Evolutionary conservation across 1,139 yeast species (phyloP).

Genomic region (Hemisphaericaspora subhashii): DNA sequence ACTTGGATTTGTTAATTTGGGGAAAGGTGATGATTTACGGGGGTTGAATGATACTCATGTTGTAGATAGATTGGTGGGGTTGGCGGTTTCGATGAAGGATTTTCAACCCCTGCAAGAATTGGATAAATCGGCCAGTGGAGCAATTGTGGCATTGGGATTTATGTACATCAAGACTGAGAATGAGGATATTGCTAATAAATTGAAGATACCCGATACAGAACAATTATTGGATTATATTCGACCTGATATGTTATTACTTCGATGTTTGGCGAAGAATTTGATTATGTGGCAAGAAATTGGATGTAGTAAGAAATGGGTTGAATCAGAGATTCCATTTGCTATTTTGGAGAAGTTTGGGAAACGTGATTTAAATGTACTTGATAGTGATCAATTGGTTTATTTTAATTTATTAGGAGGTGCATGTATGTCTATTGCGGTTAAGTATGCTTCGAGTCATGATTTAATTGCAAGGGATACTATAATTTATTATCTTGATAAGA

Average conservation of each 20-base stretch:
- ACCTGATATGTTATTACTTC: slow-evolving; percentile 73
- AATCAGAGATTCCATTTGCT: slow-evolving; percentile 51
- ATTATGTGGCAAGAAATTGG: slow-evolving; percentile 78
- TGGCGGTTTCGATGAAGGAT: slow-evolving; percentile 67
- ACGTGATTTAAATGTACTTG: slow-evolving; percentile 29
- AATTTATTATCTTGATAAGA: slow-evolving; percentile 60
- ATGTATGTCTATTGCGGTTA: slow-evolving; percentile 72
- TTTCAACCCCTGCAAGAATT: slow-evolving; percentile 62
- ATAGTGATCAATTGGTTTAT: slow-evolving; percentile 65
- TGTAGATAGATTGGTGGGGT: slow-evolving; percentile 60
- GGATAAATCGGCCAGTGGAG: slow-evolving; percentile 81
- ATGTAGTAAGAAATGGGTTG: slow-evolving; percentile 59
- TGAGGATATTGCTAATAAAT: slow-evolving; percentile 56
- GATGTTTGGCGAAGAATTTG: slow-evolving; percentile 67
- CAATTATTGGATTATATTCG: slow-evolving; percentile 70
- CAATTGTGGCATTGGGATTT: slow-evolving; percentile 72
- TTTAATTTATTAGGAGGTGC: slow-evolving; percentile 75
- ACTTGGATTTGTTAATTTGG: slow-evolving; percentile 83
- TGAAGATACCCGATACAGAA: slow-evolving; percentile 62
- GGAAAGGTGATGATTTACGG: slow-evolving; percentile 65
- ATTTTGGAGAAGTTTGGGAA: slow-evolving; percentile 29
- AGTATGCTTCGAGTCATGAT: slow-evolving; percentile 72
- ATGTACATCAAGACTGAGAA: slow-evolving; percentile 73
- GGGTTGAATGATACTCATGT: slow-evolving; percentile 70
- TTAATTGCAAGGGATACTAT: slow-evolving; percentile 55